Evolutionary conservation across 176 grass and related monocot genomes (phyloP), one percentile per base, ranked within the genome.

Genomic region (Oryza meridionalis): DNA sequence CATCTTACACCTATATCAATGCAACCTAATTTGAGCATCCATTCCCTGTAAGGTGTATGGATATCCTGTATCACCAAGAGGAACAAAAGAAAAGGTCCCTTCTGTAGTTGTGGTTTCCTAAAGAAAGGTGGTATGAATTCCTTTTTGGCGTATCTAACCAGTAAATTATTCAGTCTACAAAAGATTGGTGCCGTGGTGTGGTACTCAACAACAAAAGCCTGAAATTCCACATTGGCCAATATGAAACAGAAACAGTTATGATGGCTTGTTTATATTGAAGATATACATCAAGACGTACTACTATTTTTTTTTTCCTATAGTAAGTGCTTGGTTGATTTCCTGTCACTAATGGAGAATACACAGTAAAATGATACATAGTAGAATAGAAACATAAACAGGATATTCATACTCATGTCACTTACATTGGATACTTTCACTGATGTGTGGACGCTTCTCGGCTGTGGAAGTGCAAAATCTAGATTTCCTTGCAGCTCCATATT

Each of bases 381-480:
- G 13, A 63, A 35, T 79, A 9, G 33, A 75, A 84, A 80, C 10
- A 32, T 53, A 14, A 80, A 70, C 4, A 84, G 9, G 26, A 76
- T 33, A 9, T 16, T 63, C 2, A 67, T 77, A 51, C 38, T 67
- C 63, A 75, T 62, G 12, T 68, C 69, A 90, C 95, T 91, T 83
- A 97, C 95, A 86, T 91, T 86, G 42, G 95, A 97, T 51, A 94
- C 88, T 94, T 94, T 92, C 43, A 92, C 92, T 19, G 95, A 97
- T 53, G 95, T 92, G 62, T 94, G 92, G 11, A 94, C 51, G 17
- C 69, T 97, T 86, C 86, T 90, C 4, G 83, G 81, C 16, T 92
- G 89, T 26, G 89, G 88, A 74, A 94, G 86, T 26, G 84, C 70
- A 73, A 92, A 92, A 77, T 97, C 92, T 4, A 97, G 78, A 79